phyloP scores from a whole-genome alignment of 768 basidiomycete genomes.

The Leccinum aurantiacum region DNA sequence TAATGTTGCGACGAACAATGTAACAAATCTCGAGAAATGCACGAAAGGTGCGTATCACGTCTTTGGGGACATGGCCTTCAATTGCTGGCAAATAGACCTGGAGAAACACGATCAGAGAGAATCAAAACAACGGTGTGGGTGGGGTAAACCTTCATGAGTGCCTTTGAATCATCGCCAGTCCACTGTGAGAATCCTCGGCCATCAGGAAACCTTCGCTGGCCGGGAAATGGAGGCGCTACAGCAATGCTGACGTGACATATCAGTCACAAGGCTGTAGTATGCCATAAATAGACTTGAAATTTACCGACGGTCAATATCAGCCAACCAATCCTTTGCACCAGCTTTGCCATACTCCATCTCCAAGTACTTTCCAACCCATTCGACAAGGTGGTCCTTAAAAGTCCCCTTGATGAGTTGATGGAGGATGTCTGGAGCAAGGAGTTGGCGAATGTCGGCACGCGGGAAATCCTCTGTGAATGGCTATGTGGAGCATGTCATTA shows the following conservation, averaged over 20 bases:
- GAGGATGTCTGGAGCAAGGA: background rate
- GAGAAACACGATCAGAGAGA: background rate
- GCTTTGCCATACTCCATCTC: background rate
- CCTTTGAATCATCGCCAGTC: background rate
- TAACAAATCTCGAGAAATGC: background rate
- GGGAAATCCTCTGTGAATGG: background rate
- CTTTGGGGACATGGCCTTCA: background rate
- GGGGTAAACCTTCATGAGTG: background rate
- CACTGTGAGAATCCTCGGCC: background rate
- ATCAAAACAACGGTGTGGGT: background rate
- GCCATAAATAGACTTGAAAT: background rate
- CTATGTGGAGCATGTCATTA: background rate
- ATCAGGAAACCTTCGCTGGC: background rate
- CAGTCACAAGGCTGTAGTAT: background rate
- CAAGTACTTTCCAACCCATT: background rate
- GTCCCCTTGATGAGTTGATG: background rate
- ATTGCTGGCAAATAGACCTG: background rate
- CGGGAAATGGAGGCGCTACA: background rate
- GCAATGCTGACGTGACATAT: background rate
- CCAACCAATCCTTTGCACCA: background rate
- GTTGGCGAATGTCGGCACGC: background rate
- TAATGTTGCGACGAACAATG: background rate
- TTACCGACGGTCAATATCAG: background rate
- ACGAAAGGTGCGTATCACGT: background rate
- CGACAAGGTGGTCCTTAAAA: background rate